A percentile compares a stretch with the other conserved stretches of the same genome.
These are phyloP conservation scores for Boletus speciosus DNA, from an alignment of 768 basidiomycete species.

Conservation along the genomic window DNA sequence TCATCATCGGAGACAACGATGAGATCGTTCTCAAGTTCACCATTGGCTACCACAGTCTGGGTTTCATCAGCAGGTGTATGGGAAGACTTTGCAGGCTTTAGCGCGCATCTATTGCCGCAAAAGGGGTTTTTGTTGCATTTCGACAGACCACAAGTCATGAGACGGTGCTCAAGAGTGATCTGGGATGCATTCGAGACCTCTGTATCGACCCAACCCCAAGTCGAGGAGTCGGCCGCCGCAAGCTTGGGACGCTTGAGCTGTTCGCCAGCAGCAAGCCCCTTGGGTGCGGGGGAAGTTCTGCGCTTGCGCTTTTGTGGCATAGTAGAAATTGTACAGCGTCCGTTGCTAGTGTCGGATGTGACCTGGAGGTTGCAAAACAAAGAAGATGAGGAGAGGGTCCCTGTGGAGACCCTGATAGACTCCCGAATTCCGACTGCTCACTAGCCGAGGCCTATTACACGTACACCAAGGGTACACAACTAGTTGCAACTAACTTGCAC, in stretches of 20 bases:
- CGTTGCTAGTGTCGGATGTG: neutral
- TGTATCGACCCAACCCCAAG: constrained; percentile 83
- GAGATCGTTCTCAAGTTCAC: constrained; percentile 56
- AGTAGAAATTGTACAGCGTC: neutral
- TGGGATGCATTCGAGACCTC: constrained; percentile 52
- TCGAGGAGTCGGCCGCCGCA: constrained; percentile 40
- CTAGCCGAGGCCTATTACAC: neutral
- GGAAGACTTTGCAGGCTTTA: constrained; percentile 18
- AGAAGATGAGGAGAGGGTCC: constrained; percentile 8
- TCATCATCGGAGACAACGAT: constrained; percentile 74
- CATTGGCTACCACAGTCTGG: constrained; percentile 23
- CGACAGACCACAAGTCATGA: constrained; percentile 67
- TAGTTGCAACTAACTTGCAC: no score
- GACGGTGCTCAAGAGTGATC: constrained; percentile 66
- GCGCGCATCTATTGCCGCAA: constrained; percentile 57
- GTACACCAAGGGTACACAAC: no score
- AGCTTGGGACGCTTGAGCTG: constrained; percentile 56
- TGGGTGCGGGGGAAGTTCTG: constrained; percentile 42
- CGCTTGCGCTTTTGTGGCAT: constrained; percentile 63
- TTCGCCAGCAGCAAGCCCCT: constrained; percentile 61
- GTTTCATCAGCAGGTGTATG: constrained; percentile 8
- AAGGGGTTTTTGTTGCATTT: constrained; percentile 45
- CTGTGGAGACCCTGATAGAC: constrained; percentile 14
- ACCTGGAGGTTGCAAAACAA: constrained; percentile 5
- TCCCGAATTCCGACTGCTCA: constrained; percentile 25